Evolutionary conservation across 2,329 filamentous ascomycete species (phyloP).

Genomic region (Pseudogymnoascus sp.): DNA sequence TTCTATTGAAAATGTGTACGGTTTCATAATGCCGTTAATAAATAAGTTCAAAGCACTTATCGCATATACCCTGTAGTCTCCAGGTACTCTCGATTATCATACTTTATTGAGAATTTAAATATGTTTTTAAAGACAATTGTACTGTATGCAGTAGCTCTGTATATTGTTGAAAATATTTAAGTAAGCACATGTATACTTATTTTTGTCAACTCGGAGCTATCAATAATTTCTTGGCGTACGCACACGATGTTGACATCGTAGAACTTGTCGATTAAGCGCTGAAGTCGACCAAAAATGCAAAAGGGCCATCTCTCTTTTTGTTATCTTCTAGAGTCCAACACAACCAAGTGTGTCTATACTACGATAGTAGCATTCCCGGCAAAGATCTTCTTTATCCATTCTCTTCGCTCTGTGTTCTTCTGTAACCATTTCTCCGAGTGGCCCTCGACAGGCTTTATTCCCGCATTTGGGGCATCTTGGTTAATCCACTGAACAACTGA

Average conservation of each 20-base stretch:
- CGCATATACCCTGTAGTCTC: background rate
- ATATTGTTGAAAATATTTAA: background rate
- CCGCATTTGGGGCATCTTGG: conserved; percentile 13
- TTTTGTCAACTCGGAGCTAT: background rate
- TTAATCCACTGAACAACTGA: conserved; percentile 17
- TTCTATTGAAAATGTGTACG: background rate
- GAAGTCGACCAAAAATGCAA: background rate
- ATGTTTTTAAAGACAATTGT: background rate
- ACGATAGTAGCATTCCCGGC: background rate
- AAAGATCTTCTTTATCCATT: background rate
- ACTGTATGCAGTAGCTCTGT: background rate
- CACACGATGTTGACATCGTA: background rate
- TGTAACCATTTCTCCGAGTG: conserved; percentile 17
- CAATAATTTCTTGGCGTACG: background rate
- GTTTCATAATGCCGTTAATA: background rate
- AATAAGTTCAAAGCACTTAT: background rate
- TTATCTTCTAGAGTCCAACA: background rate
- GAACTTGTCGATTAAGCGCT: background rate
- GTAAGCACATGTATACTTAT: background rate
- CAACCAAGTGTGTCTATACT: background rate
- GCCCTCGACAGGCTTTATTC: conserved; percentile 15
- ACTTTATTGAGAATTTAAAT: background rate
- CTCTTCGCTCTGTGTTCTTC: conserved; percentile 11
- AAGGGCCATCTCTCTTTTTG: background rate
- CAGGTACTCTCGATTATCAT: background rate